Conservation (phyloP, 2,329 filamentous ascomycete species). For the Sclerotinia borealis region DNA sequence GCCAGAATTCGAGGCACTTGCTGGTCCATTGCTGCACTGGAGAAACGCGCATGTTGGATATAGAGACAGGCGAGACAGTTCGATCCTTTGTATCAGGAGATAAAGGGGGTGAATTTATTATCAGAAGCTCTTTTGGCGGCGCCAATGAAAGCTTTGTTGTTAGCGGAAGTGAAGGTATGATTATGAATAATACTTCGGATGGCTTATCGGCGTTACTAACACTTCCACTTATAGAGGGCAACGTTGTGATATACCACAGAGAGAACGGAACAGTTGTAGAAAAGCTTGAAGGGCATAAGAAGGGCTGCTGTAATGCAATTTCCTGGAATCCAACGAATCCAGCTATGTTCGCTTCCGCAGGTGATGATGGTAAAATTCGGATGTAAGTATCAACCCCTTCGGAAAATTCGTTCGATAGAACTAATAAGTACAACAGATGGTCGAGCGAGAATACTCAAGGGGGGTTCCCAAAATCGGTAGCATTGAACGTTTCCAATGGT, state of each 20-base stretch:
- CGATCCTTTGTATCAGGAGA: slow-evolving; percentile 67
- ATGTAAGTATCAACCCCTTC: slow-evolving; percentile 57
- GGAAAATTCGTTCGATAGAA: background rate
- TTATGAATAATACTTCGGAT: slow-evolving; percentile 27
- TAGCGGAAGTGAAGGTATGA: slow-evolving; percentile 80
- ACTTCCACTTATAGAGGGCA: slow-evolving; percentile 43
- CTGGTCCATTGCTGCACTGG: slow-evolving; percentile 77
- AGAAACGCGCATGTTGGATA: slow-evolving; percentile 71
- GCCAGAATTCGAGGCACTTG: slow-evolving; percentile 71
- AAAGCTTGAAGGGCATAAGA: slow-evolving; percentile 65
- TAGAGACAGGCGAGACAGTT: slow-evolving; percentile 64
- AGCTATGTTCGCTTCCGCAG: slow-evolving; percentile 81
- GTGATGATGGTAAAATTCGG: slow-evolving; percentile 78
- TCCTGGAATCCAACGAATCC: slow-evolving; percentile 83
- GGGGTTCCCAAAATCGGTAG: slow-evolving; percentile 9
- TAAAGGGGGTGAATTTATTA: slow-evolving; percentile 68
- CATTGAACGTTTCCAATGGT: slow-evolving; percentile 16
- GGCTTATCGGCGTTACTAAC: background rate
- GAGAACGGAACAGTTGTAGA: slow-evolving; percentile 71
- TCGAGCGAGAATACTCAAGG: slow-evolving; percentile 19
- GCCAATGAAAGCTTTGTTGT: slow-evolving; percentile 88
- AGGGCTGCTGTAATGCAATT: slow-evolving; percentile 77
- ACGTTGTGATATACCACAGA: slow-evolving; percentile 87
- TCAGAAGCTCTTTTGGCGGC: slow-evolving; percentile 79
- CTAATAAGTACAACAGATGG: slow-evolving; percentile 20